Conservation (phyloP, 2,329 filamentous ascomycete genomes). For the Ophiobolus disseminans region DNA sequence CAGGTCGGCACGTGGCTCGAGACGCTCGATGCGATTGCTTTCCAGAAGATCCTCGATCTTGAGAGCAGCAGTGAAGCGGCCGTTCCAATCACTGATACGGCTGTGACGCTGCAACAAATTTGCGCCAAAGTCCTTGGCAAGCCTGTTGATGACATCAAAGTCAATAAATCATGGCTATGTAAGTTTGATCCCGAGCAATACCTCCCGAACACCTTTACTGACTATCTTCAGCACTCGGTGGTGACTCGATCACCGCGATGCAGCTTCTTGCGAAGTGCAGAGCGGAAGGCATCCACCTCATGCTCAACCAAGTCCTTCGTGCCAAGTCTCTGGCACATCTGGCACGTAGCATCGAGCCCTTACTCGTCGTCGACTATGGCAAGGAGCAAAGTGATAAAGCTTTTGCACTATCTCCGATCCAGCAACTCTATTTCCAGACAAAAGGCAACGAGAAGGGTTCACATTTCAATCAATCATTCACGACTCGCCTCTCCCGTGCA, state of each 20-base stretch:
- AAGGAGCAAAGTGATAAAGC: conserved; percentile 34
- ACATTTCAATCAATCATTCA: conserved; percentile 57
- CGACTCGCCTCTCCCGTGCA: conserved; percentile 44
- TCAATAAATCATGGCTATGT: conserved; percentile 40
- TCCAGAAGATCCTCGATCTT: conserved; percentile 50
- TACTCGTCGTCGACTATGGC: conserved; percentile 8
- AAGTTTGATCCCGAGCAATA: conserved; percentile 13
- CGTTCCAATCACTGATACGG: conserved; percentile 17
- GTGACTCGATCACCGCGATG: conserved; percentile 45
- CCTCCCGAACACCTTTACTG: conserved; percentile 2
- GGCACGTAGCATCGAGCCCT: conserved; percentile 24
- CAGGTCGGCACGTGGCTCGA: conserved; percentile 55
- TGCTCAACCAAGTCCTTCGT: conserved; percentile 41
- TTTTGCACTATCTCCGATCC: conserved; percentile 56
- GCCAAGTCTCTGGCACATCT: conserved; percentile 42
- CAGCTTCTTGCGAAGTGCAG: conserved; percentile 40
- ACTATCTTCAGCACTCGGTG: conserved; percentile 33
- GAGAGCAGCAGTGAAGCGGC: conserved; percentile 35
- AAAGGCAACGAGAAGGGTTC: conserved; percentile 38
- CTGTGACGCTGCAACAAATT: conserved; percentile 39
- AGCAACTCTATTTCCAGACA: conserved; percentile 53
- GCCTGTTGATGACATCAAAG: conserved; percentile 30
- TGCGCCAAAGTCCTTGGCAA: conserved; percentile 55
- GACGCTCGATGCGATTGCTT: conserved; percentile 48
- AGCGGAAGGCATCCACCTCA: conserved; percentile 40